Percentiles rank a stretch among this genome's conserved stretches.
Evolutionary conservation across 306 rosid genomes (phyloP).

Genomic region (Mimosa pudica): DNA sequence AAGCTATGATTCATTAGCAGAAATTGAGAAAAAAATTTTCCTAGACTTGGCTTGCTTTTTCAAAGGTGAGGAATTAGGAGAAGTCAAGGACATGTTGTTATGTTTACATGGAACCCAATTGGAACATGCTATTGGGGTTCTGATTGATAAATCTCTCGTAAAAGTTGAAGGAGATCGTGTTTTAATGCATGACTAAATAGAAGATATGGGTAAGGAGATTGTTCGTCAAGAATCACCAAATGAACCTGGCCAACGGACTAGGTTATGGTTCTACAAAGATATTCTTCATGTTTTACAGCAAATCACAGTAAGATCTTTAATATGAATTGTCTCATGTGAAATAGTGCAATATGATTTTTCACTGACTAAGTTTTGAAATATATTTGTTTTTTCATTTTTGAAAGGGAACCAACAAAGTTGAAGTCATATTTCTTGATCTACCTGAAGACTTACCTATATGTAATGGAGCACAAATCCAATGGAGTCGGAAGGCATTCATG

Average conservation of each 20-base stretch:
- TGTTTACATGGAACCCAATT: not conserved
- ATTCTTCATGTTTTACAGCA: not conserved
- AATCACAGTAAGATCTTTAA: not conserved
- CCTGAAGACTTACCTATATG: not conserved
- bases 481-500: not conserved
- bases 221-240: not conserved
- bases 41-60: conserved; percentile 10
- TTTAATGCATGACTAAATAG: conserved; percentile 3
- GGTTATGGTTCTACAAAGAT: not conserved
- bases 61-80: not conserved
- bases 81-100: not conserved
- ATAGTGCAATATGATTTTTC: not conserved
- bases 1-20: not conserved
- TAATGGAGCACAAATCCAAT: not conserved
- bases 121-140: not conserved
- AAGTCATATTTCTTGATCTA: conserved; percentile 5
- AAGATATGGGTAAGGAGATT: conserved; percentile 11
- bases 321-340: too few relatives aligned
- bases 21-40: not conserved
- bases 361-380: not conserved
- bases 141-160: not conserved
- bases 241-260: not conserved
- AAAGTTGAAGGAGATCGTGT: not conserved
- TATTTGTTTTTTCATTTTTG: too few relatives aligned
- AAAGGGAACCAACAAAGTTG: conserved; percentile 7